phyloP scores from a whole-genome alignment of 306 rosid species.

The Medicago ruthenica region DNA sequence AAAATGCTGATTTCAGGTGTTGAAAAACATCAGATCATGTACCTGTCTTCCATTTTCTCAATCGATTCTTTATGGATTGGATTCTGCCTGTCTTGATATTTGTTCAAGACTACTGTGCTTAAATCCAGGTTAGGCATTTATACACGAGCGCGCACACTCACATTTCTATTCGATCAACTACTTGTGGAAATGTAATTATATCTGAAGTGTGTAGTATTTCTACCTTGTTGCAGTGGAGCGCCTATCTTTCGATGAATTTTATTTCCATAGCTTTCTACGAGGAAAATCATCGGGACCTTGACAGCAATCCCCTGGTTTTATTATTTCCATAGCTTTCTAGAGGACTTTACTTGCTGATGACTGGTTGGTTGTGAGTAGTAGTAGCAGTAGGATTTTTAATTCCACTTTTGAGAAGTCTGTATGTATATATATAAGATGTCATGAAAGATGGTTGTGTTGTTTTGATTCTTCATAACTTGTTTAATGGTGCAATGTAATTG shows the following conservation, averaged over 20 bases:
- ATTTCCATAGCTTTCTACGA: constrained; percentile 51
- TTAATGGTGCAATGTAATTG: background rate
- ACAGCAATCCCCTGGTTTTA: background rate
- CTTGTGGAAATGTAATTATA: constrained; percentile 10
- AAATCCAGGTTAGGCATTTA: constrained; percentile 58
- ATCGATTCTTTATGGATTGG: constrained; percentile 44
- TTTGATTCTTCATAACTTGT: background rate
- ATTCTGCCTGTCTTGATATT: constrained; percentile 61
- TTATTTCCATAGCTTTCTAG: no score
- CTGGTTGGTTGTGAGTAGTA: background rate
- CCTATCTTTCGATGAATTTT: constrained; percentile 64
- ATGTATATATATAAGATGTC: background rate
- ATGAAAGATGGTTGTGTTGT: background rate
- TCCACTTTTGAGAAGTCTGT: background rate
- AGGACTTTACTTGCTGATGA: background rate
- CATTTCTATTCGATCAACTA: constrained; percentile 13
- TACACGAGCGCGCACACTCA: background rate
- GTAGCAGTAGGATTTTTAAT: background rate
- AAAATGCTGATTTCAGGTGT: constrained; percentile 48
- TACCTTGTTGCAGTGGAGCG: constrained; percentile 55
- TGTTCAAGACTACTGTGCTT: constrained; percentile 59
- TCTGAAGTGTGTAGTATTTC: constrained; percentile 33
- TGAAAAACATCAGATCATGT: constrained; percentile 60
- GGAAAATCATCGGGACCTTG: constrained; percentile 31
- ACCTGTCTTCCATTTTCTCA: constrained; percentile 61